Conservation (phyloP, 345 rosid genomes). For the Ceriops zippeliana region DNA sequence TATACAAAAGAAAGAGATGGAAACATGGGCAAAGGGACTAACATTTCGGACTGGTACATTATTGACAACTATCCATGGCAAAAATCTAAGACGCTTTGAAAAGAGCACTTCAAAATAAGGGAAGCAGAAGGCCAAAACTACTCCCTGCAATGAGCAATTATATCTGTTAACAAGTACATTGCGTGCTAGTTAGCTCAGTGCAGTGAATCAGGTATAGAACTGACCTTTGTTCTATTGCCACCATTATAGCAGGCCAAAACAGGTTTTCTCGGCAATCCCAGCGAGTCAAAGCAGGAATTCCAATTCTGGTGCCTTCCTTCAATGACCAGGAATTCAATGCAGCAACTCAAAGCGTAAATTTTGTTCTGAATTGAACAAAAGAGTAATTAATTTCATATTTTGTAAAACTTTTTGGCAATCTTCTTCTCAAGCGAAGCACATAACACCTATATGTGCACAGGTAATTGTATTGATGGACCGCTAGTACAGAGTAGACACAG, state of each 20-base stretch:
- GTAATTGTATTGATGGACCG: too few relatives aligned
- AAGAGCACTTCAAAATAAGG: neutral
- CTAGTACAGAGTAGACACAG: too few relatives aligned
- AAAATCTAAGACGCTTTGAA: conserved; percentile 15
- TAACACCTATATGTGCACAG: too few relatives aligned
- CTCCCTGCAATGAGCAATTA: too few relatives aligned
- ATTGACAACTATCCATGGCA: conserved; percentile 46
- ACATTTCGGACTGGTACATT: conserved; percentile 29
- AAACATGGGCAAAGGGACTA: conserved; percentile 1
- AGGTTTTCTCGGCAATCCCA: conserved; percentile 27
- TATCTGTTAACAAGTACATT: too few relatives aligned
- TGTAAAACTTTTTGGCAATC: too few relatives aligned
- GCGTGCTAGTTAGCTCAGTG: too few relatives aligned
- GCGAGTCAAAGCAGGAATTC: conserved; percentile 28
- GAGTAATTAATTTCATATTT: neutral
- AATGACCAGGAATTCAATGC: conserved; percentile 38
- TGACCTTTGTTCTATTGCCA: conserved; percentile 35
- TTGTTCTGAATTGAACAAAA: conserved; percentile 20
- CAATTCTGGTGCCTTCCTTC: conserved; percentile 29
- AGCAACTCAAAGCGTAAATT: conserved; percentile 30
- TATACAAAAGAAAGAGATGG: neutral
- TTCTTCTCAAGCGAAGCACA: too few relatives aligned
- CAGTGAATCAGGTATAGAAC: neutral
- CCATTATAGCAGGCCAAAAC: conserved; percentile 24
- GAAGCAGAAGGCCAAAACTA: too few relatives aligned